Evolutionary conservation across 306 rosid genomes (phyloP).

Genomic region (Chamaecrista fasciculata): DNA sequence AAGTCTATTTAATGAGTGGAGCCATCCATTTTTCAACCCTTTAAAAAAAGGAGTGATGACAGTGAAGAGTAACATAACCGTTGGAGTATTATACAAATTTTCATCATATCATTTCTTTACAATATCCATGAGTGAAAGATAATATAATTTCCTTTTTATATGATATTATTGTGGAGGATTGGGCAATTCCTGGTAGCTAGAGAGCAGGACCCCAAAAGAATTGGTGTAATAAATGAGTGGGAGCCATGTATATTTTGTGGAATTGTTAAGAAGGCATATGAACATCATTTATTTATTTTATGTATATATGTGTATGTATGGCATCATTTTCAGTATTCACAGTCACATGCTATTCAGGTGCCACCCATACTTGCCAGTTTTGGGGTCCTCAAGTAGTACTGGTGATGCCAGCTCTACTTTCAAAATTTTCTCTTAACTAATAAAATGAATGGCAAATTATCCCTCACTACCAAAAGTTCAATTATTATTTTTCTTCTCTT

Average conservation of each 20-base stretch:
- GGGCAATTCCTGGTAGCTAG: not conserved
- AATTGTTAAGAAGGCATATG: not conserved
- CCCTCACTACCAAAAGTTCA: not conserved
- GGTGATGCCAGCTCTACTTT: not conserved
- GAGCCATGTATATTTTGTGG: constrained; percentile 32
- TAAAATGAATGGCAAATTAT: not conserved
- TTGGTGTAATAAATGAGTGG: constrained; percentile 42
- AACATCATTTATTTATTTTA: too few relatives aligned
- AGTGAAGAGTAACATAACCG: not conserved
- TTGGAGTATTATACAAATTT: not conserved
- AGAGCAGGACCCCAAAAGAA: constrained; percentile 30
- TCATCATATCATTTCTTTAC: not conserved
- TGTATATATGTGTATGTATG: not conserved
- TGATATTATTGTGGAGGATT: not conserved
- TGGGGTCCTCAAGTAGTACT: constrained; percentile 1
- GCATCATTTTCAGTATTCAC: constrained; percentile 15
- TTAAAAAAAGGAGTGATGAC: not conserved
- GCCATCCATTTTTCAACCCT: not conserved
- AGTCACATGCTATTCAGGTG: constrained; percentile 45
- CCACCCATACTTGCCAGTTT: constrained; percentile 32
- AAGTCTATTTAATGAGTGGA: not conserved
- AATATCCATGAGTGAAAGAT: not conserved
- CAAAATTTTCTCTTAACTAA: not conserved
- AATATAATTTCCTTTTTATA: too few relatives aligned
- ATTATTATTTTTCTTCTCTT: not conserved